phyloP scores from a whole-genome alignment of 2,329 filamentous ascomycete genomes.

The Ambrosiella beaveri region DNA sequence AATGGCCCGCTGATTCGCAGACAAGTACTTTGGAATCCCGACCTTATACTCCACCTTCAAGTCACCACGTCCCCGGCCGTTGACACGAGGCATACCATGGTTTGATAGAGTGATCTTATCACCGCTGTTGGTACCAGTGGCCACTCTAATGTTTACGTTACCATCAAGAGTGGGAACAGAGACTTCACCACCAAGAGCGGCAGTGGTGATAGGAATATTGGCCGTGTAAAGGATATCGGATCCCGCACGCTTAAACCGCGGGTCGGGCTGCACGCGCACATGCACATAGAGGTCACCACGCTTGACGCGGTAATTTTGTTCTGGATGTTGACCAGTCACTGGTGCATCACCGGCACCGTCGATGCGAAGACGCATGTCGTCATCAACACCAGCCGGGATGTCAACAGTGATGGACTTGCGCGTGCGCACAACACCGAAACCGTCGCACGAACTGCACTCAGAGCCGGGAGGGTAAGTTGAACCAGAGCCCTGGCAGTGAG shows the following conservation, averaged over 20 bases:
- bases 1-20: conserved; percentile 77
- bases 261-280: conserved; percentile 74
- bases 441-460: conserved; percentile 64
- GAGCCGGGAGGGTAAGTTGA: conserved; percentile 58
- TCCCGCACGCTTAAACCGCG: conserved; percentile 73
- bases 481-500: conserved; percentile 63
- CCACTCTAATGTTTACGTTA: conserved; percentile 76
- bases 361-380: conserved; percentile 82
- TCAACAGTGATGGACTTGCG: conserved; percentile 72
- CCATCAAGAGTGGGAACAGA: conserved; percentile 79
- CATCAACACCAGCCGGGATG: conserved; percentile 88
- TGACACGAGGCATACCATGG: conserved; percentile 85
- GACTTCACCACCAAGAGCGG: conserved; percentile 78
- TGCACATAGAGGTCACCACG: conserved; percentile 83
- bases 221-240: conserved; percentile 89
- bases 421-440: conserved; percentile 71
- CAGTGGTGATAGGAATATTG: conserved; percentile 79
- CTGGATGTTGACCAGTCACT: conserved; percentile 50
- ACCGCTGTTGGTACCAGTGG: conserved; percentile 79
- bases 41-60: conserved; percentile 90
- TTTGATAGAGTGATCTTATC: conserved; percentile 78
- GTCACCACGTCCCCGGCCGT: conserved; percentile 56
- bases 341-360: conserved; percentile 78
- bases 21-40: conserved; percentile 85
- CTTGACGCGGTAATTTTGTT: conserved; percentile 40